Conservation (phyloP, 331 rosid species). For the Arachis monticola region DNA sequence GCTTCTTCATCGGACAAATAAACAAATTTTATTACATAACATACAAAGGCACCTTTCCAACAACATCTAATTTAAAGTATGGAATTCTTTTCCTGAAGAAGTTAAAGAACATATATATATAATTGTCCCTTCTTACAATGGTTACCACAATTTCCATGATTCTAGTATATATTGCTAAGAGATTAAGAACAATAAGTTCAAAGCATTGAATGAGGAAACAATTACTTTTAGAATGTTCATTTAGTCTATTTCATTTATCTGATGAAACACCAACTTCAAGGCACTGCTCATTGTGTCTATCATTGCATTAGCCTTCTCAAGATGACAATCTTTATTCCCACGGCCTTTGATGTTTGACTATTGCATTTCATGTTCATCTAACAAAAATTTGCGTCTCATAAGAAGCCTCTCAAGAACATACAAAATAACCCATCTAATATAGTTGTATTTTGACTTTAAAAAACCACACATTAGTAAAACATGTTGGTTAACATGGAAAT, state of each 20-base stretch:
- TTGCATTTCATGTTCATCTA: slow-evolving; percentile 37
- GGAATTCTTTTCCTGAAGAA: slow-evolving; percentile 17
- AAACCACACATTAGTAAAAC: slow-evolving; percentile 33
- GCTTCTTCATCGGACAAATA: neutral
- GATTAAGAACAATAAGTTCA: too few species aligned
- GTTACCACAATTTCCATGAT: slow-evolving; percentile 23
- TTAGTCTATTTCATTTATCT: neutral
- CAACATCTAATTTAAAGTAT: slow-evolving; percentile 16
- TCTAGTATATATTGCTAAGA: too few species aligned
- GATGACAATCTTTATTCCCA: slow-evolving; percentile 64
- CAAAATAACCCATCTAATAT: too few species aligned
- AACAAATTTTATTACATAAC: slow-evolving; percentile 9
- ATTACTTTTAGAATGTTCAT: too few species aligned
- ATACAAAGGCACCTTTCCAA: neutral
- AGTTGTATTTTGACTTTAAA: too few species aligned
- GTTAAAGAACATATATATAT: slow-evolving; percentile 28
- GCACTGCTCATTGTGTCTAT: slow-evolving; percentile 94
- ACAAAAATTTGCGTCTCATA: too few species aligned
- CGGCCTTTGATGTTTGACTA: slow-evolving; percentile 52
- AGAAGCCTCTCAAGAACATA: too few species aligned
- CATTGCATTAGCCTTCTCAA: slow-evolving; percentile 93
- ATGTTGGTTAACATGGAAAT: slow-evolving; percentile 89
- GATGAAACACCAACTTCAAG: slow-evolving; percentile 74
- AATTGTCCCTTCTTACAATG: slow-evolving; percentile 5
- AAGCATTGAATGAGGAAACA: too few species aligned